Evolutionary conservation across 2,329 filamentous ascomycete species (phyloP), one percentile per base, ranked within the genome.

Genomic region (Corniculantispora saksenae): DNA sequence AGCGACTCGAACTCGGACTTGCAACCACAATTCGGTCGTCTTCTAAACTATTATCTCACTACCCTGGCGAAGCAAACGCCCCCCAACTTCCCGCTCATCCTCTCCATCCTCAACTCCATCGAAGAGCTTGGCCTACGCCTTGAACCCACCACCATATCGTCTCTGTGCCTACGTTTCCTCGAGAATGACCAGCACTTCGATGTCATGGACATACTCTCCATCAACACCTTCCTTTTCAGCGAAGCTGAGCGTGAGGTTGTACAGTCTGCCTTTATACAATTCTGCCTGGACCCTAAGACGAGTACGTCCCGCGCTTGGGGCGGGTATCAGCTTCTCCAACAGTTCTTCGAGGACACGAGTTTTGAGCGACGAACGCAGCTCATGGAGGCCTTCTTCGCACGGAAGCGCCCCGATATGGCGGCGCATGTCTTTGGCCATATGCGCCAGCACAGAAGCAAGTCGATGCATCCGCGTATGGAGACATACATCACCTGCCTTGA

Each of bases 401-500:
- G 93, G 47, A 84, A 86, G 32, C 88, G 93, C 13, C 84, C 92
- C 15, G 94, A 98, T 72, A 93, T 97, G 85, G 94, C 92, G 3
- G 88, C 88, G 55, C 84, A 93, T 67, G 88, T 97, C 40, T 97
- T 99, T 77, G 91, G 91, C 17, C 92, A 97, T 75, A 98, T 98
- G 94, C 91, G 93, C n/a, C 85, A 90, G 59, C 89, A 93, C 68
- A 82, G 84, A 27, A 86, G 89, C 65, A 79, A 80, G 3, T 78
- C 81, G 1, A 85, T 87, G 25, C 86, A 90, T 1, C 93, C 95
- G 0, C 89, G 83, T 3, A 77, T 86, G 12, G 88, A 92, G 53
- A 91, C 91, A 6, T 99, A 99, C 73, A 84, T 92, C 3, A 80
- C 84, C 40, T 94, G 89, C 67, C 90, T 98, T 65, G 86, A 91